Evolutionary conservation across 2,329 filamentous ascomycete genomes (phyloP).

Genomic region (Grosmannia serpens): DNA sequence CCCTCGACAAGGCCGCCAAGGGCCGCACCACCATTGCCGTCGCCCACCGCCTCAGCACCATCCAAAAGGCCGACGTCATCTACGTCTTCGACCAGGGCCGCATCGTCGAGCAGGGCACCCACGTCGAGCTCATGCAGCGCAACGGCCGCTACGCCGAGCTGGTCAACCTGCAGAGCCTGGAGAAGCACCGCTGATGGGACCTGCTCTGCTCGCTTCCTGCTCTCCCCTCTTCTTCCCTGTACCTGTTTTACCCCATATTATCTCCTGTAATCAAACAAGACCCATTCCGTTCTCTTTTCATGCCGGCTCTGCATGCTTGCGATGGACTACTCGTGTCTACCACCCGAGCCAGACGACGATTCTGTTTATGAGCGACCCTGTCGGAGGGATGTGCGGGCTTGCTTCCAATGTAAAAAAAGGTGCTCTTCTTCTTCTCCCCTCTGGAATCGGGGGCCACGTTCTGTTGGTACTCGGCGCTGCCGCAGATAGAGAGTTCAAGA

Average conservation of each 20-base stretch:
- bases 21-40: constrained; percentile 88
- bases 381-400: too few relatives aligned
- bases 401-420: too few relatives aligned
- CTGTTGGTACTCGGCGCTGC: too few relatives aligned
- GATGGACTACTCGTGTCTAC: not conserved
- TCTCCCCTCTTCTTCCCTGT: not conserved
- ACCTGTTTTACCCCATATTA: not conserved
- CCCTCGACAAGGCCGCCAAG: constrained; percentile 70
- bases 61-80: constrained; percentile 88
- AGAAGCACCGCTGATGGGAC: constrained; percentile 30
- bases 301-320: not conserved
- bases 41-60: constrained; percentile 82
- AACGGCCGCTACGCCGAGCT: constrained; percentile 67
- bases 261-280: too few relatives aligned
- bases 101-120: constrained; percentile 75
- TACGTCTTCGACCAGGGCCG: constrained; percentile 91
- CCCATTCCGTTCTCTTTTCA: not conserved
- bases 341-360: too few relatives aligned
- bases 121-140: constrained; percentile 57
- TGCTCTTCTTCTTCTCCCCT: too few relatives aligned
- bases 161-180: constrained; percentile 69
- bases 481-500: too few relatives aligned
- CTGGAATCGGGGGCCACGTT: too few relatives aligned
- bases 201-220: too few relatives aligned
- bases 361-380: too few relatives aligned